These are phyloP conservation scores for Alternaria postmessia DNA, from an alignment of 2,329 filamentous ascomycete species.

Conservation along the genomic window DNA sequence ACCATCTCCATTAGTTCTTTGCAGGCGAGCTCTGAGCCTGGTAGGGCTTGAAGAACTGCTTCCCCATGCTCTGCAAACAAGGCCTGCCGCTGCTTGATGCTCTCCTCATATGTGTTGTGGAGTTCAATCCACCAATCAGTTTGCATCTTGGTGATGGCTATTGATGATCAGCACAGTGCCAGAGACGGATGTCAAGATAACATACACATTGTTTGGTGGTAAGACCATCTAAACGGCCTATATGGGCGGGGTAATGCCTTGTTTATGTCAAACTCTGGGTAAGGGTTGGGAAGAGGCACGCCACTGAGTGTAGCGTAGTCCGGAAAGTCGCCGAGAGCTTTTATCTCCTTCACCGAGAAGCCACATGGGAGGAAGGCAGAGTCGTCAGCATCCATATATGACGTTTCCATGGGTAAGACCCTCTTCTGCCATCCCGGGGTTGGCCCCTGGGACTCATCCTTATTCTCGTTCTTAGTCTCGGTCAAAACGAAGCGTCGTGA, in stretches of 20 bases:
- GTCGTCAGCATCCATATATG: conserved; percentile 38
- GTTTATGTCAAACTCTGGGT: conserved; percentile 71
- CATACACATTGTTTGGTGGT: conserved; percentile 92
- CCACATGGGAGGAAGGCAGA: conserved; percentile 69
- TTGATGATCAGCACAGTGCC: conserved; percentile 5
- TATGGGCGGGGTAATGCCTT: conserved; percentile 78
- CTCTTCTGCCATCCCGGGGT: conserved; percentile 32
- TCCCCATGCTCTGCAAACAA: conserved; percentile 71
- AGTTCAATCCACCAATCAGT: conserved; percentile 90
- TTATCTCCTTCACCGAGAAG: conserved; percentile 74
- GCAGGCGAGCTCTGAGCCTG: conserved; percentile 79
- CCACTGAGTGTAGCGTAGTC: conserved; percentile 79
- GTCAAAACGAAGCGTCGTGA: conserved; percentile 58
- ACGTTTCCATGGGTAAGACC: conserved; percentile 35
- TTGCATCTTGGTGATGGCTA: conserved; percentile 80
- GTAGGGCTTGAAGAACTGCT: conserved; percentile 71
- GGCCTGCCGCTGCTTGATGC: conserved; percentile 72
- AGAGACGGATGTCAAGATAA: conserved; percentile 22
- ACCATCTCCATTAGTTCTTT: conserved; percentile 90
- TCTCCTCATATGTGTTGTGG: conserved; percentile 73
- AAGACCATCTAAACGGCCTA: conserved; percentile 81
- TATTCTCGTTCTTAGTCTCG: conserved; percentile 25
- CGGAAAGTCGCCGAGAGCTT: conserved; percentile 76
- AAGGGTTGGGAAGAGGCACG: conserved; percentile 72
- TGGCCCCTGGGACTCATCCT: conserved; percentile 30